Base-by-base conservation (phyloP, 2,329 filamentous ascomycete species). In the Penicillium sp. region DNA sequence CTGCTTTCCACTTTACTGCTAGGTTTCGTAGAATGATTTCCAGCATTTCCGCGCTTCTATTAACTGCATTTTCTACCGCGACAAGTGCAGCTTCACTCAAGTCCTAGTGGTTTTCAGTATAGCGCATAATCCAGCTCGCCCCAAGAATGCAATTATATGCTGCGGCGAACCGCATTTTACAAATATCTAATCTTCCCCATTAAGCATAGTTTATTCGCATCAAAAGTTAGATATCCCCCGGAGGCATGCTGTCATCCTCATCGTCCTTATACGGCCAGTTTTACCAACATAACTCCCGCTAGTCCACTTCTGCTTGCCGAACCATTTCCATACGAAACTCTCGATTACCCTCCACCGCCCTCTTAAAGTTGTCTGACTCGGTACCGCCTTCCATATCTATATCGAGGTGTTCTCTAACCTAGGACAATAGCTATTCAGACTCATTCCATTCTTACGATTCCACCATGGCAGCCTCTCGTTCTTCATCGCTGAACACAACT, bases 211-310 rank as follows among this genome's bases (percentile, higher is more conserved):
- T 13, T 49, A 50, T 43, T 49, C 29, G 27, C 29, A 50, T n/a
- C 38, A 49, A 55, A 31, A 55, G 38, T 19, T 52, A 58, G 41
- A 53, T 53, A 36, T 45, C 41, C 17, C 17, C 19, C 12, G 59
- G 53, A 58, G 61, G 60, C 57, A 61, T 50, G 43, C 56, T 65
- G 23, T 56, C 19, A 47, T 66, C 65, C 5, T 59, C 60, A 21
- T 63, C 59, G 60, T 70, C 65, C 55, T 66, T 68, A 53, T 65
- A 70, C 13, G 68, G 64, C 68, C 62, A 71, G 42, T 67, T 70
- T 5, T 56, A 60, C 68, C 69, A 70, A 59, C 55, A 66, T 0
- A 64, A 54, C 36, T 67, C 65, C 12, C 48, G 47, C 49, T 70
- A 42, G 38, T 50, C 51, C 19, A 33, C 35, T 8, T 66, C 66